A percentile compares a stretch with the other conserved stretches of the same genome.
Evolutionary conservation across 2,329 filamentous ascomycete species (phyloP).

Genomic region (Periconia sp.): DNA sequence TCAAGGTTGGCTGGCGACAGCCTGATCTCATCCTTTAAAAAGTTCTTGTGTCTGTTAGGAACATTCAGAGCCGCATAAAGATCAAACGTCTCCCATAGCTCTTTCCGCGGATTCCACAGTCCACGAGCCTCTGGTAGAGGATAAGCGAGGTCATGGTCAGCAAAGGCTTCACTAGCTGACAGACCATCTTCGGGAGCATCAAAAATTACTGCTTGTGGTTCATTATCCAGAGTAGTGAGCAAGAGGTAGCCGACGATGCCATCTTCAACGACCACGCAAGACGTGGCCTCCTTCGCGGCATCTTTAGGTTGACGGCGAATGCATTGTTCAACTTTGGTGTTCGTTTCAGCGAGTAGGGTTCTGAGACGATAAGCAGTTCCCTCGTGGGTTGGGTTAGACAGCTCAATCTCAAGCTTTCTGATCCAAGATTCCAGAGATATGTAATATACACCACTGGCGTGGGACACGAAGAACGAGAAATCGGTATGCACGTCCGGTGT

Average conservation of each 20-base stretch:
- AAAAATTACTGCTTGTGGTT: slow-evolving; percentile 54
- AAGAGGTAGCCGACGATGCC: slow-evolving; percentile 61
- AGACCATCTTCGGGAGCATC: slow-evolving; percentile 49
- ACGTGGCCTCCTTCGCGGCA: slow-evolving; percentile 42
- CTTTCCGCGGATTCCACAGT: slow-evolving; percentile 64
- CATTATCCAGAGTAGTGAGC: slow-evolving; percentile 51
- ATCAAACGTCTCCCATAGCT: slow-evolving; percentile 60
- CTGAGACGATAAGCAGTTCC: slow-evolving; percentile 60
- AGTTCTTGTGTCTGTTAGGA: slow-evolving; percentile 61
- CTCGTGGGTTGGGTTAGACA: slow-evolving; percentile 53
- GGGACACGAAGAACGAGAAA: slow-evolving; percentile 62
- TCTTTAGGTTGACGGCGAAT: slow-evolving; percentile 39
- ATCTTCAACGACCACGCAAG: slow-evolving; percentile 57
- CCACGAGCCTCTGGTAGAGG: slow-evolving; percentile 50
- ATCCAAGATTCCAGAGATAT: slow-evolving; percentile 61
- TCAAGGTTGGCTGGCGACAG: slow-evolving; percentile 71
- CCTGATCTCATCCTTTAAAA: slow-evolving; percentile 67
- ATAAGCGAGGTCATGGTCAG: slow-evolving; percentile 23
- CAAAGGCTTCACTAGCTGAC: slow-evolving; percentile 13
- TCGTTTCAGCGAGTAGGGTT: slow-evolving; percentile 55
- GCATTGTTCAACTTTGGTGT: slow-evolving; percentile 52
- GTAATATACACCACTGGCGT: slow-evolving; percentile 55
- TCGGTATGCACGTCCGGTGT: slow-evolving; percentile 57
- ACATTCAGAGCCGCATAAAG: slow-evolving; percentile 61
- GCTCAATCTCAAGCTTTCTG: slow-evolving; percentile 57